These are phyloP conservation scores for Blastocystis sp. DNA, from an alignment of 352 stramenopile genomes.

Conservation along the genomic window DNA sequence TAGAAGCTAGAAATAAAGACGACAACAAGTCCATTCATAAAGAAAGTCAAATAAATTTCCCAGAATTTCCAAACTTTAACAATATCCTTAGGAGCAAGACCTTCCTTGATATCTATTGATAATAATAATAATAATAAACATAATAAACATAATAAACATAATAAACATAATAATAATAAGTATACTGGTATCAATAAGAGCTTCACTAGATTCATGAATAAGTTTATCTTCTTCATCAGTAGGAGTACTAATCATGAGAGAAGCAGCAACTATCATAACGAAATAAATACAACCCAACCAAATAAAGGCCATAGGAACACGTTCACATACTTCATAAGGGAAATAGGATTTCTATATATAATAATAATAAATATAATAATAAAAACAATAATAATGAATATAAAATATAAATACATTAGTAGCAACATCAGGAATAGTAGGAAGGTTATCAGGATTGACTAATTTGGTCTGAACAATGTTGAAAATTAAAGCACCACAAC, in stretches of 20 bases:
- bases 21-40: constrained; percentile 23
- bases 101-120: not conserved
- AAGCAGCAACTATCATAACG: constrained; percentile 6
- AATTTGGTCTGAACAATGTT: constrained; percentile 22
- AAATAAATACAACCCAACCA: constrained; percentile 9
- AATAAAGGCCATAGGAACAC: constrained; percentile 9
- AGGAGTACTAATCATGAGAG: constrained; percentile 2
- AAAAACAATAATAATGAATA: too few relatives aligned
- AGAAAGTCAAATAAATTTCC: constrained; percentile 34
- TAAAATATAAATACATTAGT: too few relatives aligned
- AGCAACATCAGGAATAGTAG: constrained; percentile 10
- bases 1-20: constrained; percentile 33
- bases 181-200: not conserved
- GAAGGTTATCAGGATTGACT: constrained; percentile 29
- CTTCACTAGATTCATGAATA: not conserved
- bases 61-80: constrained; percentile 26
- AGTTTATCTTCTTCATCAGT: constrained; percentile 19
- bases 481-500: constrained; percentile 35
- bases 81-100: constrained; percentile 11
- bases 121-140: constrained; percentile 4
- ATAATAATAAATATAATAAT: too few relatives aligned
- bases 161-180: constrained; percentile 20
- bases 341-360: constrained; percentile 18
- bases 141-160: not conserved
- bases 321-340: constrained; percentile 3